These are phyloP conservation scores for Kodamaea suecica DNA, from an alignment of 1,139 yeast genomes.

Conservation along the genomic window DNA sequence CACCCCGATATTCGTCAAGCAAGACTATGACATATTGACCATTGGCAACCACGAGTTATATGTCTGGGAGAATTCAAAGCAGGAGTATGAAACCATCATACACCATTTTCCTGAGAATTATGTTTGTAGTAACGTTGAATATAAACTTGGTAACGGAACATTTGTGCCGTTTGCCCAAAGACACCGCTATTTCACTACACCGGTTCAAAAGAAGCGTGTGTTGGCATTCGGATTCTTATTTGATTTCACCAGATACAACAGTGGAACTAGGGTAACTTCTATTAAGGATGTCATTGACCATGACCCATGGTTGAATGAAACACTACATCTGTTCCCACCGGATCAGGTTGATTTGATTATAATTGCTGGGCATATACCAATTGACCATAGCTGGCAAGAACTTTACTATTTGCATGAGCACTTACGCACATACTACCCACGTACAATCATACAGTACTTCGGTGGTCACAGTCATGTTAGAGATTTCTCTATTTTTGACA, in stretches of 20 bases:
- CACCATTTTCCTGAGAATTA: conserved; percentile 62
- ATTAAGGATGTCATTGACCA: conserved; percentile 54
- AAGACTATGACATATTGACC: conserved; percentile 76
- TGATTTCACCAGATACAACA: conserved; percentile 64
- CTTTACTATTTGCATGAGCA: conserved; percentile 48
- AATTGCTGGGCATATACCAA: conserved; percentile 80
- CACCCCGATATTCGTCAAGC: conserved; percentile 58
- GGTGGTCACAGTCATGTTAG: conserved; percentile 96
- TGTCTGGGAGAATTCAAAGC: conserved; percentile 58
- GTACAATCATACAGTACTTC: conserved; percentile 71
- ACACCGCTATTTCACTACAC: conserved; percentile 64
- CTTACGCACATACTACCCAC: conserved; percentile 59
- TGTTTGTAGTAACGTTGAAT: conserved; percentile 81
- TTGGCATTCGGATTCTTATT: conserved; percentile 79
- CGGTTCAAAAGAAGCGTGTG: conserved; percentile 47
- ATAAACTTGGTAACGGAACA: conserved; percentile 41
- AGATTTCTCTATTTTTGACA: conserved; percentile 72
- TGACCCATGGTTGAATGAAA: conserved; percentile 58
- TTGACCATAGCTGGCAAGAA: conserved; percentile 56
- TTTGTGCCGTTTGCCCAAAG: conserved; percentile 68
- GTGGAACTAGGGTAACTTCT: conserved; percentile 61
- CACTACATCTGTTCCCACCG: conserved; percentile 40
- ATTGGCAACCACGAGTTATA: conserved; percentile 94
- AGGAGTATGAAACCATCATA: conserved; percentile 62
- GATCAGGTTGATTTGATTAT: conserved; percentile 62